Evolutionary conservation across 148 eudicot genomes (phyloP).

Genomic region (Tetragonia tetragonoides): DNA sequence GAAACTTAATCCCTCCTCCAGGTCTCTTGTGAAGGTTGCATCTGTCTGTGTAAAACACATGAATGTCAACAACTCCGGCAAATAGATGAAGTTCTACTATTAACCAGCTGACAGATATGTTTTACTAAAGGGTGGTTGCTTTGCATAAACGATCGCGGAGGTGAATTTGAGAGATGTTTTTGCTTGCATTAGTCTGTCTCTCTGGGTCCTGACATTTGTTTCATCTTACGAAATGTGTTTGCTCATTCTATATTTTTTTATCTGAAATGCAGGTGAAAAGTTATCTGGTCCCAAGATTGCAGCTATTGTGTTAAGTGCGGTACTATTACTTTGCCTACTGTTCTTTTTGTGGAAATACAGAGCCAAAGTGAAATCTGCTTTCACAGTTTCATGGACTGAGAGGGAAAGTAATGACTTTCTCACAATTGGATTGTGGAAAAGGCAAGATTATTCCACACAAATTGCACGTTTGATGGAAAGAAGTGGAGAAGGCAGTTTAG

Average conservation of each 20-base stretch:
- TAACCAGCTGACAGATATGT: no score
- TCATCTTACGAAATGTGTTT: background rate
- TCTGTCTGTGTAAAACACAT: background rate
- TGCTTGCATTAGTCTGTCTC: background rate
- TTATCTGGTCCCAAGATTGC: constrained; percentile 30
- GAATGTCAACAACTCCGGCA: no score
- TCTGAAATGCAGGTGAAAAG: constrained; percentile 24
- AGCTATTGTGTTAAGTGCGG: constrained; percentile 20
- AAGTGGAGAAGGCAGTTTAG: constrained; percentile 24
- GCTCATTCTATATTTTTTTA: background rate
- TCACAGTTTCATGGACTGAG: no score
- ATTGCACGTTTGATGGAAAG: constrained; percentile 32
- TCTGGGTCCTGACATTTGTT: background rate
- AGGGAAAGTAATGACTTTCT: constrained; percentile 23
- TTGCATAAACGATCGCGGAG: background rate
- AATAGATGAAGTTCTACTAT: no score
- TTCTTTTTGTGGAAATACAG: constrained; percentile 35
- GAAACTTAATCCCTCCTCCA: no score
- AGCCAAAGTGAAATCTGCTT: constrained; percentile 17
- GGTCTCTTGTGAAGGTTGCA: no score
- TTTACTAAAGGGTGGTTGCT: background rate
- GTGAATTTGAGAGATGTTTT: background rate
- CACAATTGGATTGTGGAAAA: constrained; percentile 21
- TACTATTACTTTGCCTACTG: constrained; percentile 28
- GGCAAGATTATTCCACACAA: constrained; percentile 29